A percentile compares a stretch with the other conserved stretches of the same genome.
These are phyloP conservation scores for Cucurbita moschata DNA, from an alignment of 306 rosid genomes.

Conservation along the genomic window DNA sequence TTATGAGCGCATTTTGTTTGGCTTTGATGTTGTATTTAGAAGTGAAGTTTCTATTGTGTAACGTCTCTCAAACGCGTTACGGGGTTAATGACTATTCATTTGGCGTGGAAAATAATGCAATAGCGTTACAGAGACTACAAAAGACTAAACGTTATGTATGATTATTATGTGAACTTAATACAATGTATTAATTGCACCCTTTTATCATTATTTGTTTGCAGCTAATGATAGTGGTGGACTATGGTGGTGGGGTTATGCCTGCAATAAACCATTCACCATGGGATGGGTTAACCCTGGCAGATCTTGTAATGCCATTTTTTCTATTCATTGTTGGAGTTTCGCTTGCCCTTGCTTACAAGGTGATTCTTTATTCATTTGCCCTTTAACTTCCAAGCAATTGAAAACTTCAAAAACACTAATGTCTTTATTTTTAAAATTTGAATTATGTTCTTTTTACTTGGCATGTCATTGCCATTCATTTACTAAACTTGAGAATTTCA, in stretches of 20 bases:
- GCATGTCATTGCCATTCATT: background rate
- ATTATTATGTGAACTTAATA: background rate
- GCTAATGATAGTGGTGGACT: slow-evolving; percentile 93
- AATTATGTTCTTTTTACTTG: background rate
- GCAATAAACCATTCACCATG: slow-evolving; percentile 94
- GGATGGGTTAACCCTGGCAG: slow-evolving; percentile 90
- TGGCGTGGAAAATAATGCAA: background rate
- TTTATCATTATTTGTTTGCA: slow-evolving; percentile 20
- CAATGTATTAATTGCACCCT: background rate
- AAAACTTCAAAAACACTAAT: background rate
- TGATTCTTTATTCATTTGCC: slow-evolving; percentile 10
- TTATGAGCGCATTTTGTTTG: background rate
- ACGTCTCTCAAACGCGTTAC: background rate
- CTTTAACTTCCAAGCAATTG: background rate
- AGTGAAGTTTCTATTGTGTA: background rate
- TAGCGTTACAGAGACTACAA: background rate
- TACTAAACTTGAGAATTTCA: background rate
- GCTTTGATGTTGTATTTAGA: background rate
- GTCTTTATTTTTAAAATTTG: background rate
- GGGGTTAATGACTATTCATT: background rate
- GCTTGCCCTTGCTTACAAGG: slow-evolving; percentile 88
- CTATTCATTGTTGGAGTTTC: slow-evolving; percentile 90
- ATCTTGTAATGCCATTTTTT: slow-evolving; percentile 87
- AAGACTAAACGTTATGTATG: background rate
- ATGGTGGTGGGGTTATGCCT: slow-evolving; percentile 73